These are phyloP conservation scores for Aeschynomene evenia DNA, from an alignment of 306 rosid species.

Conservation along the genomic window DNA sequence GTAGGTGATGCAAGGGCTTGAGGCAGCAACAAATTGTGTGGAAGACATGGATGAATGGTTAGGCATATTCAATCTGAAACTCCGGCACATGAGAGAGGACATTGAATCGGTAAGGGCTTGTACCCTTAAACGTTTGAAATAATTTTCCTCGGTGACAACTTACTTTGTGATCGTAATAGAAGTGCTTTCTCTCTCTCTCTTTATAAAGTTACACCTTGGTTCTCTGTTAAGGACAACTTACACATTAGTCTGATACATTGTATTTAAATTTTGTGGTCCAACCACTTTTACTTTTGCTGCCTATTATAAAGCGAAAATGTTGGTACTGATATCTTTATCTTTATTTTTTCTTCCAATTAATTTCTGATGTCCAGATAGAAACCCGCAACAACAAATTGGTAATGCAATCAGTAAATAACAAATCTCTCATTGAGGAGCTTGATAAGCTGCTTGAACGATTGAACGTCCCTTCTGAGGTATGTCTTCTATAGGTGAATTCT, in stretches of 20 bases:
- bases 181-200: conserved; percentile 3
- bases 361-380: conserved; percentile 76
- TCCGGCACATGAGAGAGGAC: conserved; percentile 98
- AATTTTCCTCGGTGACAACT: conserved; percentile 25
- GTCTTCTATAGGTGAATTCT: conserved; percentile 19
- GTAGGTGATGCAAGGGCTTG: conserved; percentile 91
- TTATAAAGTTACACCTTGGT: neutral
- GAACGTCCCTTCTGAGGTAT: conserved; percentile 93
- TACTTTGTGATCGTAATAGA: conserved; percentile 23
- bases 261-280: conserved; percentile 8
- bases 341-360: conserved; percentile 24
- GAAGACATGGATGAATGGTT: conserved; percentile 99
- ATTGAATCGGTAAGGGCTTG: conserved; percentile 76
- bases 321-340: conserved; percentile 6
- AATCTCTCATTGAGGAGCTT: conserved; percentile 90
- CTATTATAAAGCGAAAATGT: neutral
- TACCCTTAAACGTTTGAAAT: conserved; percentile 16
- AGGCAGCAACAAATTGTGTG: conserved; percentile 75
- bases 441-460: conserved; percentile 85
- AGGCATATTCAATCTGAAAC: conserved; percentile 85
- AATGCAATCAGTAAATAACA: conserved; percentile 93
- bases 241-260: conserved; percentile 2
- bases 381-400: conserved; percentile 89
- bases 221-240: neutral
- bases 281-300: conserved; percentile 1